Evolutionary conservation across 495 filamentous ascomycete species (phyloP).

Genomic region (Penicillium robsamsonii): DNA sequence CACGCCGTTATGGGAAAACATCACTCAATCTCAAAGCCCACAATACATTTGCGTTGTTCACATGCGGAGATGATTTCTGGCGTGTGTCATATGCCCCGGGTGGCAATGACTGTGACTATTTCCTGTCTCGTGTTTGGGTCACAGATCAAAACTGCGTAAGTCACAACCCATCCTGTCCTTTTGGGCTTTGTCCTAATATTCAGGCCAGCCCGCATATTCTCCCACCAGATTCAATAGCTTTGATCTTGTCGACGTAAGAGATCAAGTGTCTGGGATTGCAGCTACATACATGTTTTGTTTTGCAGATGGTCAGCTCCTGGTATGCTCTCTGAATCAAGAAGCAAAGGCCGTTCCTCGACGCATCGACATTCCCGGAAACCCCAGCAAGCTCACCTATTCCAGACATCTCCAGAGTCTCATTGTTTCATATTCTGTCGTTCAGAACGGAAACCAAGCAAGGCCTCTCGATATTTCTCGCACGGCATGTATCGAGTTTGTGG

Average conservation of each 20-base stretch:
- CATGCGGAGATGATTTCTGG: slow-evolving; percentile 45
- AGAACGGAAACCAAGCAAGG: slow-evolving; percentile 21
- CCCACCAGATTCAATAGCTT: slow-evolving; percentile 39
- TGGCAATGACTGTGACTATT: slow-evolving; percentile 23
- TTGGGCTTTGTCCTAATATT: slow-evolving; percentile 12
- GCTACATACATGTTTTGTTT: slow-evolving; percentile 43
- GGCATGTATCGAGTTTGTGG: slow-evolving; percentile 43
- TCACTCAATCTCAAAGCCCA: slow-evolving; percentile 36
- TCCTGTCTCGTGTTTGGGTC: slow-evolving; percentile 40
- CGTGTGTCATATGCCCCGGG: slow-evolving; percentile 29
- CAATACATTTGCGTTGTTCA: slow-evolving; percentile 31
- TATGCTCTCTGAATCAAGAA: slow-evolving; percentile 36
- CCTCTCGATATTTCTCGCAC: slow-evolving; percentile 30
- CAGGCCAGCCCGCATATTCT: slow-evolving; percentile 39
- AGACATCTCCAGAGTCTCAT: slow-evolving; percentile 39
- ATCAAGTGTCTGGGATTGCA: slow-evolving; percentile 14
- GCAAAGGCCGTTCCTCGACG: slow-evolving; percentile 42
- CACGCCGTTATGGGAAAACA: slow-evolving; percentile 37
- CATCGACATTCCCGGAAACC: slow-evolving; percentile 43
- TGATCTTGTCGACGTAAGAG: slow-evolving; percentile 18
- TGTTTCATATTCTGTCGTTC: slow-evolving; percentile 37
- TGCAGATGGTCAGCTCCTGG: slow-evolving; percentile 40
- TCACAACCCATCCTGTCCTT: not conserved
- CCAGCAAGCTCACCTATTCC: slow-evolving; percentile 44
- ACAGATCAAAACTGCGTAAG: slow-evolving; percentile 47